Evolutionary conservation across 2,329 filamentous ascomycete species (phyloP), one percentile per base, ranked within the genome.

Genomic region (Aspergillus quadrilineatus): DNA sequence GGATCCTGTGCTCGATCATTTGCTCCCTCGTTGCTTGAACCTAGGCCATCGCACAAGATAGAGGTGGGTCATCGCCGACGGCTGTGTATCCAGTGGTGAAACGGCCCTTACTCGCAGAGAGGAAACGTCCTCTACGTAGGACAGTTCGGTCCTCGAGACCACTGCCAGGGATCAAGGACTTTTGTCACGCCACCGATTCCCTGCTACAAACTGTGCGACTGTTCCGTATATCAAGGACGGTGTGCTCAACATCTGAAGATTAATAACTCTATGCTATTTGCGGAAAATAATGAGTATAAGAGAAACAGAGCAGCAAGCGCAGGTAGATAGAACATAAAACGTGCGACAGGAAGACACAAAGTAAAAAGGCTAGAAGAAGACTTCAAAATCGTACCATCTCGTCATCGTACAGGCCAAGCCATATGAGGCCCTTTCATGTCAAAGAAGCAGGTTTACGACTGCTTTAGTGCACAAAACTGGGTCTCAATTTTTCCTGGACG

Each of bases 361-460:
- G 17, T 6, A 34, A 30, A 50, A 29, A 32, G 53, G 50, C 26
- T 36, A 47, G 50, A 36, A 47, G 54, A 42, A 32, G 46, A 53
- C 39, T 50, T 49, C 50, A 46, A 41, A 55, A 42, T 62, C 61
- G 56, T 63, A 57, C 60, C 52, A 56, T 61, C 59, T 63, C 52
- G 49, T 59, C 61, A 65, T 65, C 63, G 58, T 65, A 61, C 63
- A 65, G 29, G 34, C 56, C 49, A 55, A 51, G 53, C 41, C 49
- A 47, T 47, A 29, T 17, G 29, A 47, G 29, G 53, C 44, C 45
- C 55, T 53, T 60, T 51, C 39, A 50, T 56, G 45, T 39, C 54
- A 56, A 56, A 28, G 17, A 47, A 49, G 41, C 41, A 41, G 32
- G 2, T 22, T 57, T 50, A 37, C 34, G 46, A 41, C 32, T 26